Base-by-base conservation (phyloP, 2,329 filamentous ascomycete genomes). In the Apiospora saccharicola region DNA sequence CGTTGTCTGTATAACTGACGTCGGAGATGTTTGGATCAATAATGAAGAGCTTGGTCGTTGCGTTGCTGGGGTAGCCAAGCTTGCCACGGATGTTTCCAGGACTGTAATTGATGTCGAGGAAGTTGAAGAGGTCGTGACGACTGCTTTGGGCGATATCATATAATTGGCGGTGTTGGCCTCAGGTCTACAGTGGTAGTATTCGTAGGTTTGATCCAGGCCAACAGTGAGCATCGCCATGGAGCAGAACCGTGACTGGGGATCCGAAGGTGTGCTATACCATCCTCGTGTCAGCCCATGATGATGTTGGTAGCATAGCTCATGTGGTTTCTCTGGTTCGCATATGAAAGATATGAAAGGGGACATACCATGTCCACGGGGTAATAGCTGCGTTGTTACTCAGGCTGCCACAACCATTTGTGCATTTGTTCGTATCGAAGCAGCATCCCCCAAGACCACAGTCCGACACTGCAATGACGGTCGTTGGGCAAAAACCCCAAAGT, bases 401-500 rank as follows among this genome's bases (percentile, higher is more conserved):
- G 46, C 76, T 75, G 0, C 81, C 82, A 68, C 83, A 85, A 7
- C 80, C 81, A 19, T 71, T 71, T 0, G 76, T 78, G 49, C 83
- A 85, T 1, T 72, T 44, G 41, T 76, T 53, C 24, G 49, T 53
- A 24, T 53, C 84, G 8, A 80, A 57, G 67, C 83, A 85, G 16
- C 75, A 77, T 1, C 79, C 82, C 0, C 80, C 82, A 12, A 85
- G 70, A 0, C 82, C 82, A 49, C 83, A 85, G 72, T 85, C 82
- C 0, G 75, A 78, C 3, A 81, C 83, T 0, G 75, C 67, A 4
- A 81, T 73, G 6, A 84, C 81, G 0, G 78, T 81, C 0, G 78
- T 81, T 0, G 82, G 81, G 68, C 82, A 85, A 75, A 84, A 82
- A 0, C 82, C 83, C 82, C 82, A 85, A 5, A 85, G 75, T 0